phyloP scores from a whole-genome alignment of 768 basidiomycete genomes.

The Lactifluus echinatus region DNA sequence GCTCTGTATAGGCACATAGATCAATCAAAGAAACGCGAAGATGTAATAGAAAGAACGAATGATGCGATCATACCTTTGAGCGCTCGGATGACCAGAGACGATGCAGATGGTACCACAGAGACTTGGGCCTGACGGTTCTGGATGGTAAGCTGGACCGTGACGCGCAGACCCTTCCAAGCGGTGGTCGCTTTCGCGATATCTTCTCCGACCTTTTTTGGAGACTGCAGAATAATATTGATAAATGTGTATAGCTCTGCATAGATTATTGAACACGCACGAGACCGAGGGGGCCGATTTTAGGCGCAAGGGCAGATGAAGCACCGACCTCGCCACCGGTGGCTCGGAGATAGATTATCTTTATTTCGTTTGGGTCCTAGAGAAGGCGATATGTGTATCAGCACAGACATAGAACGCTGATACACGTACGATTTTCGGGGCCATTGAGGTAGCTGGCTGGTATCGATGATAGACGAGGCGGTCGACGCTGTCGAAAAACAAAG shows the following conservation, averaged over 20 bases:
- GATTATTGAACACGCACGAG: constrained; percentile 49
- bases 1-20: constrained; percentile 46
- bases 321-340: constrained; percentile 99
- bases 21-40: neutral
- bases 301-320: constrained; percentile 95
- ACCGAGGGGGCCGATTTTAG: constrained; percentile 99
- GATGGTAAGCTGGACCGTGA: constrained; percentile 97
- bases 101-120: constrained; percentile 94
- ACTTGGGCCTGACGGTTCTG: constrained; percentile 99
- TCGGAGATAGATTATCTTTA: constrained; percentile 98
- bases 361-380: constrained; percentile 90
- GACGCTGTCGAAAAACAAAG: no score
- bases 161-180: constrained; percentile 98
- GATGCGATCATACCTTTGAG: constrained; percentile 72
- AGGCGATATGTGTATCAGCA: neutral
- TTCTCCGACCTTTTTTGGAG: constrained; percentile 99
- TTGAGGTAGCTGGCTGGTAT: constrained; percentile 31
- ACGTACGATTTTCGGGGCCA: constrained; percentile 77
- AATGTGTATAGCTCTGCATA: neutral
- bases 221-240: constrained; percentile 41
- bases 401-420: neutral
- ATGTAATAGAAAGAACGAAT: neutral
- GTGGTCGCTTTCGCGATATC: constrained; percentile 99
- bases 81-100: constrained; percentile 94
- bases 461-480: no score